Conservation (phyloP, 345 rosid genomes). For the Salix caprea region DNA sequence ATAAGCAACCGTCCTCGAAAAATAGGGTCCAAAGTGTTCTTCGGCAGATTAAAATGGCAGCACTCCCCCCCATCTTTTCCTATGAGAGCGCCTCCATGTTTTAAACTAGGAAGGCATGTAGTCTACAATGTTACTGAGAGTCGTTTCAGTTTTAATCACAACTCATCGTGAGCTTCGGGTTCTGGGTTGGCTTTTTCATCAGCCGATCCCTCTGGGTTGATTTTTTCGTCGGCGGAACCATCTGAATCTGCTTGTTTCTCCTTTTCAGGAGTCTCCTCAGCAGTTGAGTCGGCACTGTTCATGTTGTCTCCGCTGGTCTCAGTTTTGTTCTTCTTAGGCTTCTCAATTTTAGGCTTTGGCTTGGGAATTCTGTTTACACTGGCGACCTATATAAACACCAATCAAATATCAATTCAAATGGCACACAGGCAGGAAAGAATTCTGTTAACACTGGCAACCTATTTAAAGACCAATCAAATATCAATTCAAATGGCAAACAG, state of each 20-base stretch:
- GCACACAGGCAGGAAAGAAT: conserved; percentile 28
- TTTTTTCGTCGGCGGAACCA: conserved; percentile 19
- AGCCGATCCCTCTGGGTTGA: conserved; percentile 3
- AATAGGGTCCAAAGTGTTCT: not conserved
- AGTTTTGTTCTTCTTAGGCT: conserved; percentile 59
- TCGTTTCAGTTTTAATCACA: conserved; percentile 31
- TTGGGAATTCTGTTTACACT: conserved; percentile 68
- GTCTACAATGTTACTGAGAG: not conserved
- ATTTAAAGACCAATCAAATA: not conserved
- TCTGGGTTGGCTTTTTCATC: conserved; percentile 23
- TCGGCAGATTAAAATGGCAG: not conserved
- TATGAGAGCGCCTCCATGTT: not conserved
- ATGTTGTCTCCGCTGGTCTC: conserved; percentile 29
- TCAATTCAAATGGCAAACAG: not conserved
- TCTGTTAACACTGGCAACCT: conserved; percentile 60
- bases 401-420: not conserved
- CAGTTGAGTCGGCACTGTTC: conserved; percentile 28
- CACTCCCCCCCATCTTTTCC: not conserved
- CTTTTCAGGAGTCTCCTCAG: conserved; percentile 23
- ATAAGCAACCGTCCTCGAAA: not conserved
- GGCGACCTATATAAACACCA: conserved; percentile 41
- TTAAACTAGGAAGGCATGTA: conserved; percentile 1
- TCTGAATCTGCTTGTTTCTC: conserved; percentile 33
- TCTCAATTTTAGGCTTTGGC: conserved; percentile 87
- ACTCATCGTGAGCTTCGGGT: conserved; percentile 54